Base-by-base conservation (phyloP, 139 green algal genomes). In the Diplosphaera chodatii region DNA sequence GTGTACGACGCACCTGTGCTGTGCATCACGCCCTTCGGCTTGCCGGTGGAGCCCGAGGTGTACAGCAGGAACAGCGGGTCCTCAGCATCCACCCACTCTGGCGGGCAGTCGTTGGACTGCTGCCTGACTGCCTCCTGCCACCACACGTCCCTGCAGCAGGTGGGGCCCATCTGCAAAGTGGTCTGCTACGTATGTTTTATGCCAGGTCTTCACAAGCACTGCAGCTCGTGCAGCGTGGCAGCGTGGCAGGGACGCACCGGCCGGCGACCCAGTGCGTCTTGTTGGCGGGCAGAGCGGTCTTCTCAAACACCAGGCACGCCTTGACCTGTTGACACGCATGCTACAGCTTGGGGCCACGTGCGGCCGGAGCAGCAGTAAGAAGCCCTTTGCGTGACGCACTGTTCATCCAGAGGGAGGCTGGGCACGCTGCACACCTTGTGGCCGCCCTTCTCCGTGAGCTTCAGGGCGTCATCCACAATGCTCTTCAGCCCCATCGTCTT, bases 21-120 rank as follows among this genome's bases (percentile, higher is more conserved):
- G 86, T 98, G 93, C 41, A 95, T 66, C 55, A 98, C 90, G 31
- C 89, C 90, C 90, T 98, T 98, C 70, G 94, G 94, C 78, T 91
- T 91, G 55, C 94, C 93, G 76, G 93, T 98, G 68, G 82, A 92
- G 27, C 93, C 93, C 1, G 76, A 88, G 37, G 93, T 97, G 86
- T 97, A 98, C 25, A 74, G 1, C 13, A 69, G 75, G 83, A 97
- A 98, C 31, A 93, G 83, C 1, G 93, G 88, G 73, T 95, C 80
- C 84, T 98, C 91, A 2, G 90, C 79, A 1, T 86, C 90, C 78
- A 96, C 67, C 92, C 93, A 97, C 78, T 89, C 85, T 62, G 92
- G 83, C 27, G 81, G 68, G 77, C 92, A 97, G 40, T 82, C 66
- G 16, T 74, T 70, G 31, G 76, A 28, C 83, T 92, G 80, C 8